These are phyloP conservation scores for Artemisia argyi DNA, from an alignment of 129 eudicot genomes.

Conservation along the genomic window DNA sequence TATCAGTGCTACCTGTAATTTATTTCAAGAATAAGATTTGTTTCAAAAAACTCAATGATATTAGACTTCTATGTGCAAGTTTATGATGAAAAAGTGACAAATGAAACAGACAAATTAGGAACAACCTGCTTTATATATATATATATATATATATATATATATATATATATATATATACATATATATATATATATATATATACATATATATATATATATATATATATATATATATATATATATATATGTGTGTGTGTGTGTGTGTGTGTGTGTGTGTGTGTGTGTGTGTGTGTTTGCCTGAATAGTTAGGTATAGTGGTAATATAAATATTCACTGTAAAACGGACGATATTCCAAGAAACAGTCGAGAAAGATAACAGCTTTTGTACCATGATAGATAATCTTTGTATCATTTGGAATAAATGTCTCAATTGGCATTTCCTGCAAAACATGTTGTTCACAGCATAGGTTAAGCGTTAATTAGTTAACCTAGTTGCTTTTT, in stretches of 20 bases:
- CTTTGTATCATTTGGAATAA: conserved; percentile 90
- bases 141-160: too few relatives aligned
- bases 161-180: too few relatives aligned
- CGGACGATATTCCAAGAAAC: background rate
- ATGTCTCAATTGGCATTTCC: conserved; percentile 95
- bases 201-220: too few relatives aligned
- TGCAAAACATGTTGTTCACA: conserved; percentile 77
- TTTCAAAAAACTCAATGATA: background rate
- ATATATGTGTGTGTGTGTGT: too few relatives aligned
- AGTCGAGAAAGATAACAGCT: background rate
- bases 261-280: too few relatives aligned
- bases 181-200: too few relatives aligned
- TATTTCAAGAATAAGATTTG: background rate
- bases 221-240: too few relatives aligned
- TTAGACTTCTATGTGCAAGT: conserved; percentile 6
- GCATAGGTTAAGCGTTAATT: background rate
- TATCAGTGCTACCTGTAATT: conserved; percentile 77
- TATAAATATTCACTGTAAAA: conserved; percentile 67
- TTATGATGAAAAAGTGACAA: conserved; percentile 13
- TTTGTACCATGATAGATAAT: conserved; percentile 60
- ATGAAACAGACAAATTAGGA: background rate
- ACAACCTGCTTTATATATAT: conserved; percentile 89
- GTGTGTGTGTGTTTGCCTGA: conserved; percentile 97
- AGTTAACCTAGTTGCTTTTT: too few relatives aligned
- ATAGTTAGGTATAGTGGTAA: conserved; percentile 89